Percentiles rank a stretch among this genome's conserved stretches.
These are phyloP conservation scores for Sorghum bicolor DNA, from an alignment of 176 grass and related monocot genomes.

Conservation along the genomic window Sorghum_bicolor_NCBIv3 NC_012870.2:9373501-9374000, in stretches of 20 bases:
- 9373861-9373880: slow-evolving; percentile 1
- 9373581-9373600: neutral
- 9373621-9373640: neutral
- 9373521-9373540: neutral
- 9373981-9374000: neutral
- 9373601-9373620: neutral
- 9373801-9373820: slow-evolving; percentile 11
- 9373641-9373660: slow-evolving; percentile 14
- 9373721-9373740: slow-evolving; percentile 37
- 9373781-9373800: slow-evolving; percentile 7
- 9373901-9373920: neutral
- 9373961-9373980: slow-evolving; percentile 16
- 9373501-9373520: neutral
- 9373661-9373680: too few species aligned
- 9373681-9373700: neutral
- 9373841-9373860: slow-evolving; percentile 5
- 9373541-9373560: neutral
- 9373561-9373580: neutral
- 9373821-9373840: neutral
- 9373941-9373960: neutral
- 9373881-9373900: neutral
- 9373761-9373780: neutral
- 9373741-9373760: neutral
- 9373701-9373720: neutral
- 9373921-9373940: neutral